A percentile compares a stretch with the other conserved stretches of the same genome.
Conservation (phyloP, 2,329 filamentous ascomycete genomes). For the Orbilia quercus region DNA sequence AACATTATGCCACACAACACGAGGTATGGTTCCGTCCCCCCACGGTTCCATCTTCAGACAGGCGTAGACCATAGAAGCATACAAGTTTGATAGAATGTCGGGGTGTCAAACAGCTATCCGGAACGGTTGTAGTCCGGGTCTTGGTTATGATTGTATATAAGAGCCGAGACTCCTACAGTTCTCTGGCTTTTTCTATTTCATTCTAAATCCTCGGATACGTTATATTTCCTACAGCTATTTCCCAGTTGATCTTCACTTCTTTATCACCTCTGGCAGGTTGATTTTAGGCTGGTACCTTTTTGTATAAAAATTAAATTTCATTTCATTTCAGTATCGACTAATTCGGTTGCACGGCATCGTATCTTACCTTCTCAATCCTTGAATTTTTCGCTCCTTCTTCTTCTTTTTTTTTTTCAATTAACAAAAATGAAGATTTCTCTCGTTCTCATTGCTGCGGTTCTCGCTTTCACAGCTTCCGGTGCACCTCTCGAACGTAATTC, state of each 20-base stretch:
- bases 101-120: background rate
- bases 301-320: background rate
- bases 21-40: slow-evolving; percentile 32
- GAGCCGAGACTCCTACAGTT: slow-evolving; percentile 1
- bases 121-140: slow-evolving; percentile 10
- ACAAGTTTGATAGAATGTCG: background rate
- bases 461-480: slow-evolving; percentile 45
- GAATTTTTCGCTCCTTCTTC: slow-evolving; percentile 5
- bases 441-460: slow-evolving; percentile 38
- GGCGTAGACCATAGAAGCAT: background rate
- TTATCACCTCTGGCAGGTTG: slow-evolving; percentile 55
- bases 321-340: slow-evolving; percentile 24
- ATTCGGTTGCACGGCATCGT: slow-evolving; percentile 32
- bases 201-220: slow-evolving; percentile 36
- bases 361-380: slow-evolving; percentile 27
- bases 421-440: slow-evolving; percentile 50
- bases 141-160: slow-evolving; percentile 34
- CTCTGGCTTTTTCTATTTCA: slow-evolving; percentile 13
- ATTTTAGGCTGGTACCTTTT: slow-evolving; percentile 43
- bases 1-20: slow-evolving; percentile 42
- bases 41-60: slow-evolving; percentile 31
- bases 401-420: no score
- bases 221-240: slow-evolving; percentile 15
- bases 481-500: slow-evolving; percentile 32
- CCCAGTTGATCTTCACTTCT: slow-evolving; percentile 27